Evolutionary conservation across 140 eudicot species (phyloP), one percentile per base, ranked within the genome.

Genomic region (Flaveria floridana): DNA sequence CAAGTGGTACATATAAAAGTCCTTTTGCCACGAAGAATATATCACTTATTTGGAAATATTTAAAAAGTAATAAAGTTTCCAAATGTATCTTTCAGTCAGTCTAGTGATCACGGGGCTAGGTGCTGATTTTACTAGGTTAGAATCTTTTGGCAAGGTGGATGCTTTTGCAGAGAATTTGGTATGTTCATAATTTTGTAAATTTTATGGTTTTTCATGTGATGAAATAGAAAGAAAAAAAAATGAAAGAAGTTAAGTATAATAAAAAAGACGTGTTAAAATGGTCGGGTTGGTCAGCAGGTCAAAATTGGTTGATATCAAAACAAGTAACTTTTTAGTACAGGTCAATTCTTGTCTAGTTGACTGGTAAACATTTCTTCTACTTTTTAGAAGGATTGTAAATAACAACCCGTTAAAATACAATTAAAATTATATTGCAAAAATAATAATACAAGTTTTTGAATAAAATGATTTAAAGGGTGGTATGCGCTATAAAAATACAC

Each of bases 71-170:
- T 44, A 39, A 47, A 30, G 42, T 67, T 86, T 67, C 66, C 18
- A n/a, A 19, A 53, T 44, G 62, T 47, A 67, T 76, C 75, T 73
- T 58, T 74, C 86, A 95, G 99, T 95, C 69, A 95, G 95, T 83
- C 50, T 95, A 30, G 86, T 81, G 64, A 95, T 95, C 82, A 86
- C 97, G 48, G 90, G 96, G 76, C 96, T 95, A 79, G 99, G 99
- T 81, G 88, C 99, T 13, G 97, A 91, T 84, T 95, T 86, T 79
- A 95, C 97, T 55, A 85, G 84, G 80, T 62, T 95, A 86, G 99
- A 91, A 80, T 95, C 99, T 77, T 95, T 95, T 76, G 99, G 99
- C 55, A 95, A 95, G 80, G 99, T 95, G 13, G 99, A 91, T 81
- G 88, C 85, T 61, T 95, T 95, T 75, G 97, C 97, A 4, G 97